Evolutionary conservation across 208 protist species (phyloP).

Genomic region (Trypanosoma theileri): DNA sequence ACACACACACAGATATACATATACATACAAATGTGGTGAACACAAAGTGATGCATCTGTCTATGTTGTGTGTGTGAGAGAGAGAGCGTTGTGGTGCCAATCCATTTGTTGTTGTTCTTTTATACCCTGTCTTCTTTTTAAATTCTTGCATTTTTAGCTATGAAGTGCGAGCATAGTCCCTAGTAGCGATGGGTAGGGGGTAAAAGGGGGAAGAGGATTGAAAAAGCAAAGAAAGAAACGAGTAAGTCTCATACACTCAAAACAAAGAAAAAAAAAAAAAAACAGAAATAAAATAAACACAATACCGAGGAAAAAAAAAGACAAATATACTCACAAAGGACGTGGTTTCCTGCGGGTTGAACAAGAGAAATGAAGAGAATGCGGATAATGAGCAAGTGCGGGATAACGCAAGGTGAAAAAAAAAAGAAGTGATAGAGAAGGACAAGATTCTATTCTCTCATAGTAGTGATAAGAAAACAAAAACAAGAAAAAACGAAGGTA

Average conservation of each 20-base stretch:
- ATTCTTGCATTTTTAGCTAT: no score
- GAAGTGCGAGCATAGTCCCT: no score
- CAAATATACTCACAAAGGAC: not conserved
- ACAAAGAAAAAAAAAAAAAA: slow-evolving; percentile 1
- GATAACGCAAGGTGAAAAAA: not conserved
- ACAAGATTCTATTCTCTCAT: no score
- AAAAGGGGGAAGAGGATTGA: not conserved
- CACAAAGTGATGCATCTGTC: no score
- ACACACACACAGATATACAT: no score
- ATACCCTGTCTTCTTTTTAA: no score
- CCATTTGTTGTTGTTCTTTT: no score
- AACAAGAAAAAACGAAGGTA: no score
- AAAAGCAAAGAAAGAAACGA: not conserved
- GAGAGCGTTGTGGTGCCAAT: no score
- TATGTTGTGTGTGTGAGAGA: no score
- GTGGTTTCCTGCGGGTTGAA: not conserved
- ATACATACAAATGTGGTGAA: not conserved
- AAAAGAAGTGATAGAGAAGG: no score
- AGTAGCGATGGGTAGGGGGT: not conserved
- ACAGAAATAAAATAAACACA: not conserved
- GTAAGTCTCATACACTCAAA: not conserved
- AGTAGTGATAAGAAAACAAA: no score
- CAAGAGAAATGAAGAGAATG: not conserved
- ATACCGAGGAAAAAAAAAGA: not conserved
- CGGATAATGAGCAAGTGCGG: not conserved